Conservation (phyloP, 768 basidiomycete genomes). For the Lactarius pseudohatsudake region DNA sequence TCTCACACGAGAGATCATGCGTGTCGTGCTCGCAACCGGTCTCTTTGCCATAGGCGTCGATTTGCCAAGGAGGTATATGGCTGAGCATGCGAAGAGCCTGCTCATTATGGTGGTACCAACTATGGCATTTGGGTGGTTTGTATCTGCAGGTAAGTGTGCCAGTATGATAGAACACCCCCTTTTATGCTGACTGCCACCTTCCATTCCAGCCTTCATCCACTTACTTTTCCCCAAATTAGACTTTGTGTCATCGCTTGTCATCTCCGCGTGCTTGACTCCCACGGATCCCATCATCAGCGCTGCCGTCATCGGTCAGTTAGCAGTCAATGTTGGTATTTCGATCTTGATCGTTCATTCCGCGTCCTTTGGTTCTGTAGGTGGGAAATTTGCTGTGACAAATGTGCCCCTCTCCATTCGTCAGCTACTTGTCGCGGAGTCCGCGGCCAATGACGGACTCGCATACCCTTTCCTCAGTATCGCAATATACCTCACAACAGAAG, state of each 20-base stretch:
- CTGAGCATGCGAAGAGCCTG: conserved; percentile 70
- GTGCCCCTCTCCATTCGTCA: conserved; percentile 76
- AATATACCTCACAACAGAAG: conserved; percentile 79
- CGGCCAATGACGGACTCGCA: conserved; percentile 93
- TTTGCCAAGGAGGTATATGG: conserved; percentile 82
- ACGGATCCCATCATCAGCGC: conserved; percentile 95
- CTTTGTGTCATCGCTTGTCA: conserved; percentile 75
- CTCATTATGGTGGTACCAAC: conserved; percentile 74
- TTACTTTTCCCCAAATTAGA: conserved; percentile 69
- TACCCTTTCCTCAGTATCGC: conserved; percentile 90
- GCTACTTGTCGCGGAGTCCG: conserved; percentile 85
- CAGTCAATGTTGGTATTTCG: not conserved
- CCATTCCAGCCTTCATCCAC: conserved; percentile 55
- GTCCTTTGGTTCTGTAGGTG: conserved; percentile 45
- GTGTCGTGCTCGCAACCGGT: conserved; percentile 86
- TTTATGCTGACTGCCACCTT: not conserved
- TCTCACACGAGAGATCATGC: conserved; percentile 85
- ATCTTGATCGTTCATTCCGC: conserved; percentile 1
- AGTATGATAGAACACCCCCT: not conserved
- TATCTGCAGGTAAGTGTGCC: conserved; percentile 56
- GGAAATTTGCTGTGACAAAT: conserved; percentile 65
- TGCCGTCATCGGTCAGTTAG: conserved; percentile 61
- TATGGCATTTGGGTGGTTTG: conserved; percentile 83
- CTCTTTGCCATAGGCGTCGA: conserved; percentile 97
- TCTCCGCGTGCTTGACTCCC: conserved; percentile 88